phyloP scores from a whole-genome alignment of 1,284 basidiomycete genomes.

The Malassezia nana region DNA sequence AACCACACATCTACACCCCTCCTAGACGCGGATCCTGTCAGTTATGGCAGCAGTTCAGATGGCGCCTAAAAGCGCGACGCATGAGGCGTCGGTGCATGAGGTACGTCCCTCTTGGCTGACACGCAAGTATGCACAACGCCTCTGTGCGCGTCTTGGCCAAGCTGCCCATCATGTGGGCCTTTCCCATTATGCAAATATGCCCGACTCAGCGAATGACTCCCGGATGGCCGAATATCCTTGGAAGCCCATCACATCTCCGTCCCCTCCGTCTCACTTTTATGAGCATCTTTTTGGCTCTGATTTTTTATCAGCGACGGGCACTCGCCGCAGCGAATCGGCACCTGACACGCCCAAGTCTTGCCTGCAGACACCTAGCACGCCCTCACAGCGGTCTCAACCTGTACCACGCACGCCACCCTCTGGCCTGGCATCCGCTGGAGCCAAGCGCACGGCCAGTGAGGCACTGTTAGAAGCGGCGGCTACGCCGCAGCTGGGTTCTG shows the following conservation, averaged over 20 bases:
- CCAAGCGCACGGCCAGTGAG: slow-evolving; percentile 1
- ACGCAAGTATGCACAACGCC: slow-evolving; percentile 5
- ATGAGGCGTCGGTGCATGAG: background rate
- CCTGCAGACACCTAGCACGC: background rate
- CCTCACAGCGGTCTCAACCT: background rate
- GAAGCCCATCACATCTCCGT: background rate
- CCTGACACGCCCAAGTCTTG: background rate
- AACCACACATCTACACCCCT: background rate
- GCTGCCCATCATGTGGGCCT: slow-evolving; percentile 13
- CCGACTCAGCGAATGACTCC: background rate
- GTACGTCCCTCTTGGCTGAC: background rate
- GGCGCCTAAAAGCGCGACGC: slow-evolving; percentile 10
- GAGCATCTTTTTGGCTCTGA: background rate
- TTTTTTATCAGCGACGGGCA: too few species aligned
- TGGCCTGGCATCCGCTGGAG: background rate
- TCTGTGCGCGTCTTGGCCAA: slow-evolving; percentile 2
- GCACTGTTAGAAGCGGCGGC: background rate
- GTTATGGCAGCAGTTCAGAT: slow-evolving; percentile 1
- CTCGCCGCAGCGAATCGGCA: background rate
- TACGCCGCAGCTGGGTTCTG: slow-evolving; percentile 10
- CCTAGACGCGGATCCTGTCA: background rate
- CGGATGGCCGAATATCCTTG: background rate
- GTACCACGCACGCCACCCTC: background rate
- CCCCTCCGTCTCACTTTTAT: slow-evolving; percentile 5
- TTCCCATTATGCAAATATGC: background rate